Base-by-base conservation (phyloP, 257 asterid genomes). In the Euphrasia confusa region DNA sequence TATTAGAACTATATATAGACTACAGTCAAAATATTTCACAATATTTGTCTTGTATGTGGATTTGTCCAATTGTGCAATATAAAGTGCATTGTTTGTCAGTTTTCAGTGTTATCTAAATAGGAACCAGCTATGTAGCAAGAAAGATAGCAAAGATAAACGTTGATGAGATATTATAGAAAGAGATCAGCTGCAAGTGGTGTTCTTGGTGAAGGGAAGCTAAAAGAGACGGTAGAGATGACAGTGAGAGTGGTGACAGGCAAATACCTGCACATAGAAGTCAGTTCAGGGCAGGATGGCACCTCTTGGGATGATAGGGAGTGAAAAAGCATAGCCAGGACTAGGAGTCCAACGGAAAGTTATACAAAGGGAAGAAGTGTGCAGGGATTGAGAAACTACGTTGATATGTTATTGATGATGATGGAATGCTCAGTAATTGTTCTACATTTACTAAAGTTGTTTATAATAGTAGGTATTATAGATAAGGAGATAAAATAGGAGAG, bases 11-110 rank as follows among this genome's bases (percentile, higher is more conserved):
- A 58, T 14, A 18, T 30, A 33, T 57, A 33, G 66, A 18, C 53
- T 24, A 49, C 12, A 45, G 2, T 13, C 17, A 13, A 42, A 45
- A 45, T 50, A 54, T 53, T 60, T 27, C 54, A 13, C 28, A 27
- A 32, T 5, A 24, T 60, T 49, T 60, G 13, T 60, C 60, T 60
- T 24, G 39, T 39, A 18, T 49, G n/a, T 67, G 45, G 26, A 48
- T 67, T 28, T 15, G 66, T 12, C 39, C 28, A 35, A 58, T 21
- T 15, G 33, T 28, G 60, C 50, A 54, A 67, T 45, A 47, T 8
- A 18, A 58, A 48, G 42, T 47, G 59, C 63, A 56, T 28, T 4
- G 54, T 40, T 66, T 55, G 70, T 33, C 60, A 48, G 40, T 14
- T 10, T 14, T 15, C 28, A 35, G 44, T 64, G 50, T 45, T 45